Evolutionary conservation across 495 filamentous ascomycete species (phyloP), one percentile per base, ranked within the genome.

Genomic region (Clavariopsis aquatica): DNA sequence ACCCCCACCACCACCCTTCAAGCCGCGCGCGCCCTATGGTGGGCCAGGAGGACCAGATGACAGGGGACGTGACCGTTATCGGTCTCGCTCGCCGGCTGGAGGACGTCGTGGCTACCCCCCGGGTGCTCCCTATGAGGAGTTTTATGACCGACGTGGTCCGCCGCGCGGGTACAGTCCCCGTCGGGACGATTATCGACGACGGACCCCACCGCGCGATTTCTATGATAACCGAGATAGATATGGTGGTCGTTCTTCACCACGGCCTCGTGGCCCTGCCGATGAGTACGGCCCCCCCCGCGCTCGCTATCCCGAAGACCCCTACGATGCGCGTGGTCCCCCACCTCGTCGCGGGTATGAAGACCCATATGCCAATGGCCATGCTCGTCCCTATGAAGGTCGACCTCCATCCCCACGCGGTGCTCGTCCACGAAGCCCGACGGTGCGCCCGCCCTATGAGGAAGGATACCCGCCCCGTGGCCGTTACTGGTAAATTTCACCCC

Each of bases 191-290:
- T 96, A 95, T 76, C 92, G 93, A 74, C 91, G 94, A 71, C 84
- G 92, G 58, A 83, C 85, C 12, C 81, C 81, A 22, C 88, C 89
- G 36, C 88, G 90, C 54, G 86, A 89, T 60, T 93, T 95, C 70
- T 93, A 96, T 74, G 92, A 97, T 70, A 84, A 88, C 49, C 84
- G 87, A 57, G 83, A 85, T 68, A 83, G 89, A 46, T 92, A 93
- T 75, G 83, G 76, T 60, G 83, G 76, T 60, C 84, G 90, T 66
- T 82, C 91, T 26, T 90, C 92, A 20, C 90, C 85, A 26, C 83
- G 86, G 64, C 79, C 72, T 55, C 80, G 87, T 64, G 82, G 84
- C 51, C 88, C 90, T 64, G 78, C 88, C 29, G 91, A 95, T 59
- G 92, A 95, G 66, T 90, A 90, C 67, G 87, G 88, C 47, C 85